Evolutionary conservation across 805 yeast genomes (phyloP), one percentile per base, ranked within the genome.

Genomic region (Saturnispora sekii): DNA sequence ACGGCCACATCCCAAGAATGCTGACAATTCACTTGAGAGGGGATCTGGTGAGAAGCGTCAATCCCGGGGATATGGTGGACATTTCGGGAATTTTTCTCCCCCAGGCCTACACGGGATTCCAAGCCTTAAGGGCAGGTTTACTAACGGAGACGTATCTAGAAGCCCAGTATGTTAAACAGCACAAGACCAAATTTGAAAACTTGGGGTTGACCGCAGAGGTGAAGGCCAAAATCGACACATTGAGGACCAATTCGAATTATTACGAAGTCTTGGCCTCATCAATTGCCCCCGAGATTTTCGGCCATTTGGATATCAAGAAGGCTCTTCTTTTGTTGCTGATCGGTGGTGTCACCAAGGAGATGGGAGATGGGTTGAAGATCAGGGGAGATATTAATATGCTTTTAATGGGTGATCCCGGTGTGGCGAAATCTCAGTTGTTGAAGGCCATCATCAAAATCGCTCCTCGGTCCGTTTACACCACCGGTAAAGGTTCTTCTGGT

Each of bases 331-430:
- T 93, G 48, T 70, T 93, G 49, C 70, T 93, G 38, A 87, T 93
- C 52, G 96, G 98, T 42, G 98, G 98, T 58, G 97, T 89, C 37
- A 84, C 95, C 40, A 93, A 93, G 62, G 85, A 80, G 57, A 79
- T 90, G 55, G 95, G 95, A 38, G 98, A 93, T 66, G 99, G 99
- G 53, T 79, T 93, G 86, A 79, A 83, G 58, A 93, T 93, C 57
- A 81, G 99, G 70, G 98, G 98, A 57, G 98, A 93, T 62, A 85
- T 93, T 54, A 93, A 93, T 59, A 76, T 93, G 45, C 83, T 97
- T 67, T 72, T 93, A 43, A 90, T 93, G 97, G 98, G 98, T 56
- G 98, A 93, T 60, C 98, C 98, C 35, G 98, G 98, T 72, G 98
- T 93, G 44, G 98, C 98, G 58, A 93, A 93, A 66, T 93, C 97